These are phyloP conservation scores for Ocimum tenuiflorum DNA, from an alignment of 257 asterid genomes.

Conservation along the genomic window DNA sequence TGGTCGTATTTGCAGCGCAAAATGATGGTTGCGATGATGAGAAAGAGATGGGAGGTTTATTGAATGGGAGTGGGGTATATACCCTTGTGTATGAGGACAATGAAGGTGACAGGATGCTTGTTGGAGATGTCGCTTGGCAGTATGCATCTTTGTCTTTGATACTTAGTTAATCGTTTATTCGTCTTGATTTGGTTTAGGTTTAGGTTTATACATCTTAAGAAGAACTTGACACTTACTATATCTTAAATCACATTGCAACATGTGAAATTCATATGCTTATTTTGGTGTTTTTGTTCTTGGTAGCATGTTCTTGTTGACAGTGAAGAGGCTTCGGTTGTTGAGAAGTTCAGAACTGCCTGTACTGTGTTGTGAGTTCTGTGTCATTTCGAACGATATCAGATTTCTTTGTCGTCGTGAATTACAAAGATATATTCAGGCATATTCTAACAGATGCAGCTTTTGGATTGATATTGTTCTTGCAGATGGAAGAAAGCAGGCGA, in stretches of 20 bases:
- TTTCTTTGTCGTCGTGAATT: too few relatives aligned
- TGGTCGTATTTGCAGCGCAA: conserved; percentile 41
- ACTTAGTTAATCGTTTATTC: background rate
- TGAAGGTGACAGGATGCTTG: conserved; percentile 99
- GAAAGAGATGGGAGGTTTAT: conserved; percentile 45
- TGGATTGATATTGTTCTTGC: conserved; percentile 2
- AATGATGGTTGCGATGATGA: conserved; percentile 37
- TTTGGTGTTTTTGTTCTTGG: too few relatives aligned
- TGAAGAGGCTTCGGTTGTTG: conserved; percentile 78
- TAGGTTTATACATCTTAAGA: too few relatives aligned
- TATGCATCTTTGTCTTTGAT: conserved; percentile 45
- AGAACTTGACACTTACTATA: too few relatives aligned
- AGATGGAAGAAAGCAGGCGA: conserved; percentile 57
- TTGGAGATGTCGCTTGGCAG: conserved; percentile 99
- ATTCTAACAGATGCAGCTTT: too few relatives aligned
- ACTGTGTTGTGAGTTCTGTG: conserved; percentile 56
- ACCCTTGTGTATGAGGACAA: conserved; percentile 94
- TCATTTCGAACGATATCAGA: too few relatives aligned
- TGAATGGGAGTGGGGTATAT: conserved; percentile 88
- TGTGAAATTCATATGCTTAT: too few relatives aligned
- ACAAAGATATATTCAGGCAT: too few relatives aligned
- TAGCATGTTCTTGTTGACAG: conserved; percentile 90
- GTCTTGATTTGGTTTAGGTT: background rate
- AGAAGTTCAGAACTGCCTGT: conserved; percentile 69
- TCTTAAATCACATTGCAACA: too few relatives aligned